Evolutionary conservation across 257 asterid genomes (phyloP).

Genomic region (Avicennia marina): DNA sequence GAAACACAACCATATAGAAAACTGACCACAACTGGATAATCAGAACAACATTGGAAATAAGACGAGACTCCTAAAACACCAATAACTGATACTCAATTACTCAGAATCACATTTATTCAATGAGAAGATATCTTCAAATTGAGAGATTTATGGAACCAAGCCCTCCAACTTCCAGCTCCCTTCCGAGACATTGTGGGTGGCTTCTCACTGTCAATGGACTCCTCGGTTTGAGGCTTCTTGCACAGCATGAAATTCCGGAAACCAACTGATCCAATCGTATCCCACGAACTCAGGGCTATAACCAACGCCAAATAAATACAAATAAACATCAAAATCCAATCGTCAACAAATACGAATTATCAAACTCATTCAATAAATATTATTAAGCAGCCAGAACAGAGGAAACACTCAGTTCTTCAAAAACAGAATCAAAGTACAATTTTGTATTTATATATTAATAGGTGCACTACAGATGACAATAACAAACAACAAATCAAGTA

Average conservation of each 20-base stretch:
- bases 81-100: background rate
- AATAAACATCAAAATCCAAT: background rate
- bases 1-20: background rate
- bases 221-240: conserved; percentile 63
- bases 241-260: conserved; percentile 75
- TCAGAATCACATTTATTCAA: too few relatives aligned
- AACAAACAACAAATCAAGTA: too few relatives aligned
- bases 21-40: background rate
- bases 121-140: conserved; percentile 59
- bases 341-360: background rate
- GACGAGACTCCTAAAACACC: background rate
- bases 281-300: conserved; percentile 84
- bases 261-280: conserved; percentile 76
- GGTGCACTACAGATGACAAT: too few relatives aligned
- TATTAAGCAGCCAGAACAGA: too few relatives aligned
- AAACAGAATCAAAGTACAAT: too few relatives aligned
- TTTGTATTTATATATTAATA: too few relatives aligned
- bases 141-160: conserved; percentile 82
- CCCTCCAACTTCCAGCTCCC: conserved; percentile 53
- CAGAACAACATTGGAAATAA: background rate
- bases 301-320: background rate
- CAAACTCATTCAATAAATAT: too few relatives aligned
- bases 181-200: conserved; percentile 34
- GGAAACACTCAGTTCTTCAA: too few relatives aligned
- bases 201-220: conserved; percentile 25